These are phyloP conservation scores for Fusarium sp. DNA, from an alignment of 2,329 filamentous ascomycete genomes.

Conservation along the genomic window DNA sequence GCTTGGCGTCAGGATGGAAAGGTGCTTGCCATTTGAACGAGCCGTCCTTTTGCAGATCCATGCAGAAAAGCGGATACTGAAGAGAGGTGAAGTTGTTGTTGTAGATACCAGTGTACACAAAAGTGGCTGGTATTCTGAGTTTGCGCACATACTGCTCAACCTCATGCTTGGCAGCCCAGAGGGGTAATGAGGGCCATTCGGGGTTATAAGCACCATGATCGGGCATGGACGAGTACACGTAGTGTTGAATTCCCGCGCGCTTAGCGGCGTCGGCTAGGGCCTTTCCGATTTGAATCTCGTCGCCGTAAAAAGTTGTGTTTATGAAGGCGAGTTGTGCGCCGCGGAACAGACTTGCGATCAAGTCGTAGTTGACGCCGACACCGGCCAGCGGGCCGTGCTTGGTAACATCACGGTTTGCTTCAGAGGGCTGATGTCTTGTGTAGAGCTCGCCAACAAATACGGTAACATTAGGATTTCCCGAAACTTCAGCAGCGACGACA, in stretches of 20 bases:
- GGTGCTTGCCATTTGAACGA: conserved; percentile 93
- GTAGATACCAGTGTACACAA: conserved; percentile 96
- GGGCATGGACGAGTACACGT: conserved; percentile 96
- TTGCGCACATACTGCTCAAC: conserved; percentile 91
- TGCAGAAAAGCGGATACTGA: conserved; percentile 92
- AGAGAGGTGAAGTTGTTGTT: conserved; percentile 99
- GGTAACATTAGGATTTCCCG: conserved; percentile 77
- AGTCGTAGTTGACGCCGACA: conserved; percentile 72
- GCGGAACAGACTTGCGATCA: conserved; percentile 81
- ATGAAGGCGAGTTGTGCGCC: conserved; percentile 92
- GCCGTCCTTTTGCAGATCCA: conserved; percentile 85
- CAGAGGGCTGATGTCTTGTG: conserved; percentile 59
- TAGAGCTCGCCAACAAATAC: conserved; percentile 72
- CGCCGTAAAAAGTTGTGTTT: conserved; percentile 97
- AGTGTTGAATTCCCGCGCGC: conserved; percentile 84
- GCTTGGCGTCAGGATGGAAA: conserved; percentile 85
- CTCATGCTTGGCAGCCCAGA: conserved; percentile 92
- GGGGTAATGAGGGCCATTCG: conserved; percentile 81
- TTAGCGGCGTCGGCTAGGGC: conserved; percentile 90
- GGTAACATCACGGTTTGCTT: conserved; percentile 69
- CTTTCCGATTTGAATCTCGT: conserved; percentile 89
- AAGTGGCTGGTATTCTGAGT: conserved; percentile 84
- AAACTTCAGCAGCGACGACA: conserved; percentile 87
- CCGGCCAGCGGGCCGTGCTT: conserved; percentile 69
- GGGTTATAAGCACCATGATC: conserved; percentile 84